phyloP scores from a whole-genome alignment of 192 early-diverging fungal species.

The Backusella tuberculispora region DNA sequence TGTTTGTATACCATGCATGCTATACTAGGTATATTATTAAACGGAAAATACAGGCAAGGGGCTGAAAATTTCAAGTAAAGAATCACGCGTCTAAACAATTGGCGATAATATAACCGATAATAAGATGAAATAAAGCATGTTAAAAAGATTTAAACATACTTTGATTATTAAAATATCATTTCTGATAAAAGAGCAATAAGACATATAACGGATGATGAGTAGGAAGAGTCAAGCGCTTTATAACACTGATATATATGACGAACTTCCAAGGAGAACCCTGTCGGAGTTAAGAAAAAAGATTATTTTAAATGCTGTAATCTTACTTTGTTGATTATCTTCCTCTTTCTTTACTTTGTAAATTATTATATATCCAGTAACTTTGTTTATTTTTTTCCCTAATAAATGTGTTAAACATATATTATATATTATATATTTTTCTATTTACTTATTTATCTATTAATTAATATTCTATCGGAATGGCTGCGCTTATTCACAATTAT shows the following conservation, averaged over 20 bases:
- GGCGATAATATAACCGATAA: neutral
- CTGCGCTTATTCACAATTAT: neutral
- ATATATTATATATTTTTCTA: neutral
- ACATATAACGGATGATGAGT: neutral
- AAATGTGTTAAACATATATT: neutral
- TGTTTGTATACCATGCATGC: neutral
- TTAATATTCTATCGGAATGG: neutral
- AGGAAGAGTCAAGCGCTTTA: neutral
- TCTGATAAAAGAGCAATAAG: neutral
- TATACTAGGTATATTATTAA: neutral
- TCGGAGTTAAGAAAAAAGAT: slow-evolving; percentile 3
- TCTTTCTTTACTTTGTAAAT: slow-evolving; percentile 11
- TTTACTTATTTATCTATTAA: neutral
- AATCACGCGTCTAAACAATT: slow-evolving; percentile 13
- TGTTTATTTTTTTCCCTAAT: neutral
- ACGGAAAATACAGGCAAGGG: slow-evolving; percentile 9
- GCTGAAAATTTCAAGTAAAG: neutral
- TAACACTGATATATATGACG: neutral
- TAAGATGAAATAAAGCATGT: neutral
- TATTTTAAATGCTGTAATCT: neutral
- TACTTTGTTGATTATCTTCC: neutral
- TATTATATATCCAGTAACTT: neutral
- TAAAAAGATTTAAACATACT: neutral
- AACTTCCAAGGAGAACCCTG: neutral
- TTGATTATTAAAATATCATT: neutral